Evolutionary conservation across 139 green algal species (phyloP).

Genomic region (Spirogloea muscicola): DNA sequence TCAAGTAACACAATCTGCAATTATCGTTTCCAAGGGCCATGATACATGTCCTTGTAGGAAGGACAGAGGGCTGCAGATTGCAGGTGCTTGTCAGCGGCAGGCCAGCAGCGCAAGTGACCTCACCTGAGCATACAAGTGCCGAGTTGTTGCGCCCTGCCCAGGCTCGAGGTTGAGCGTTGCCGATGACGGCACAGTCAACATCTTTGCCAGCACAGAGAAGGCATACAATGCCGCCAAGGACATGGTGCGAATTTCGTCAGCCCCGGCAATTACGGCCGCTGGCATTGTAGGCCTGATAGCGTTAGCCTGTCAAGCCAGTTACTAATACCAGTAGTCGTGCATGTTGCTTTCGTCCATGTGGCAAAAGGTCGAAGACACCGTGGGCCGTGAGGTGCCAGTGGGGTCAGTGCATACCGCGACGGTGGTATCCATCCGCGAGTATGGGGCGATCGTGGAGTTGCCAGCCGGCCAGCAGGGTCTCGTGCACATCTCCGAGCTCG

Average conservation of each 20-base stretch:
- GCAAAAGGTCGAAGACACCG: conserved; percentile 22
- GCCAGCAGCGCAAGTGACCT: no score
- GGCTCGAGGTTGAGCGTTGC: conserved; percentile 18
- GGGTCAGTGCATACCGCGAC: conserved; percentile 14
- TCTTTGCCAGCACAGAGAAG: conserved; percentile 16
- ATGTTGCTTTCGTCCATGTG: no score
- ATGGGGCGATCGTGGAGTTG: conserved; percentile 45
- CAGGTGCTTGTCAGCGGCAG: no score
- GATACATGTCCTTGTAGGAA: no score
- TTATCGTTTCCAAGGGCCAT: no score
- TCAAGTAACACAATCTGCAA: no score
- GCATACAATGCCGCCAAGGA: conserved; percentile 27
- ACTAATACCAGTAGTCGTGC: no score
- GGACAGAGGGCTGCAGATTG: no score
- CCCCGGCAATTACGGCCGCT: no score
- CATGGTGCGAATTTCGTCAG: conserved; percentile 20
- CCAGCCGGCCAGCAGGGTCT: conserved; percentile 14
- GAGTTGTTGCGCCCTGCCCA: background rate
- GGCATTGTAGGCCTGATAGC: no score
- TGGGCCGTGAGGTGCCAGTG: conserved; percentile 27
- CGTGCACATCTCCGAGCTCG: conserved; percentile 45
- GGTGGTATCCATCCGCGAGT: conserved; percentile 30
- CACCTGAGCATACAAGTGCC: no score
- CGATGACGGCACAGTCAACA: conserved; percentile 31
- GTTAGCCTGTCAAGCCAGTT: no score